These are phyloP conservation scores for Thelonectria rubi DNA, from an alignment of 2,329 filamentous ascomycete genomes.

Conservation along the genomic window DNA sequence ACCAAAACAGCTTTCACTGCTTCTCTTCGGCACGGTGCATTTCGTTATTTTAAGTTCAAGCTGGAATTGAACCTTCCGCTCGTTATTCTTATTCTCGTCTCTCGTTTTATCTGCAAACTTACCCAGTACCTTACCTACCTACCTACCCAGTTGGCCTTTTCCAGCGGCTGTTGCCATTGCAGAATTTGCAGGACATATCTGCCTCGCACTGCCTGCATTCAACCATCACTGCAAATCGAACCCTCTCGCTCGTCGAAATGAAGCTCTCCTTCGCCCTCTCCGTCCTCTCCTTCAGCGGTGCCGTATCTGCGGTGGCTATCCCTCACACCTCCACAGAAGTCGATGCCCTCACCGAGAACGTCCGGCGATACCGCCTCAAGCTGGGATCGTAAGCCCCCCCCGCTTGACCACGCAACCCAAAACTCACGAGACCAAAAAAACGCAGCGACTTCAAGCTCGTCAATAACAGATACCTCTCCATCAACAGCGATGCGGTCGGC, in stretches of 20 bases:
- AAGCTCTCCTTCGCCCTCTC: slow-evolving; percentile 21
- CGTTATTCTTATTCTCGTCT: background rate
- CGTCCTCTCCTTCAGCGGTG: slow-evolving; percentile 2
- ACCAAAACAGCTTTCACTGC: background rate
- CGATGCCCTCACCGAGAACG: background rate
- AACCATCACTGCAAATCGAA: background rate
- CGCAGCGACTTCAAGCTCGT: slow-evolving; percentile 2
- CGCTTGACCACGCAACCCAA: background rate
- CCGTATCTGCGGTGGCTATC: background rate
- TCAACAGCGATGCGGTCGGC: slow-evolving; percentile 3
- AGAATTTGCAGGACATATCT: background rate
- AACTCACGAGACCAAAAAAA: slow-evolving; percentile 3
- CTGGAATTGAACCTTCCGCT: slow-evolving; percentile 7
- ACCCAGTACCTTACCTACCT: too few species aligned
- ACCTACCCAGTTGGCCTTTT: background rate
- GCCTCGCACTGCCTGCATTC: background rate
- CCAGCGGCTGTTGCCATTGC: background rate
- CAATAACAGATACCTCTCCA: slow-evolving; percentile 20
- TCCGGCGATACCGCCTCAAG: slow-evolving; percentile 10
- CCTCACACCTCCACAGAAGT: background rate
- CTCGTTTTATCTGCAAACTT: background rate
- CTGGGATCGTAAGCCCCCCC: slow-evolving; percentile 18
- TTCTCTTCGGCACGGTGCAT: background rate
- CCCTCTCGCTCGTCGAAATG: slow-evolving; percentile 13
- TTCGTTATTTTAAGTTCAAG: background rate